A percentile compares a stretch with the other conserved stretches of the same genome.
Evolutionary conservation across 331 rosid species (phyloP).

Genomic region (Quercus lobata): DNA sequence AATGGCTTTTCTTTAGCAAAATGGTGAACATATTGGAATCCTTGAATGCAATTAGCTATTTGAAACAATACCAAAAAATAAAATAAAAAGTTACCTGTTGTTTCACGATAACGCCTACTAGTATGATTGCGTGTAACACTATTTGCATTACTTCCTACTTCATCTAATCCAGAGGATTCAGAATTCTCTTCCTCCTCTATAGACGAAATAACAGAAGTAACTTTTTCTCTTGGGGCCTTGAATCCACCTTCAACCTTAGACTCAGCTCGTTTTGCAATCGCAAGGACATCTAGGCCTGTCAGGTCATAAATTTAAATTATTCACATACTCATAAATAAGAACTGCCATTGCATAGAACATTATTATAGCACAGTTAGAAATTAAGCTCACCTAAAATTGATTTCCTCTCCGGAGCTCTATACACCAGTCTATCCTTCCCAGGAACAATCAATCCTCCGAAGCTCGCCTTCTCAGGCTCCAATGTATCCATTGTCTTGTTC

Average conservation of each 20-base stretch:
- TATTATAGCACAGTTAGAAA: not conserved
- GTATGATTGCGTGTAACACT: slow-evolving; percentile 21
- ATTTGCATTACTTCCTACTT: slow-evolving; percentile 25
- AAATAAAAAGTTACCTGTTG: slow-evolving; percentile 34
- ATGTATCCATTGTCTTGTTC: slow-evolving; percentile 41
- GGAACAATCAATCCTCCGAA: slow-evolving; percentile 67
- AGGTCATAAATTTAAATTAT: slow-evolving; percentile 4
- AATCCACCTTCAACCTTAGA: slow-evolving; percentile 51
- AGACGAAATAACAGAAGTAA: slow-evolving; percentile 53
- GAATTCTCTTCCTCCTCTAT: slow-evolving; percentile 64
- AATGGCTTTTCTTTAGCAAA: not conserved
- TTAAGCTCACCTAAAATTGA: slow-evolving; percentile 57
- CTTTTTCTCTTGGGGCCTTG: slow-evolving; percentile 74
- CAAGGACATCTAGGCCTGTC: slow-evolving; percentile 86
- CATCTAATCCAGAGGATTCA: slow-evolving; percentile 41
- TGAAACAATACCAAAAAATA: not conserved
- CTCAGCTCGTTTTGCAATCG: slow-evolving; percentile 67
- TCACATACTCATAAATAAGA: not conserved
- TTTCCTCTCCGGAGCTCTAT: slow-evolving; percentile 60
- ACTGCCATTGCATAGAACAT: not conserved
- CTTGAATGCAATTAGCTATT: not conserved
- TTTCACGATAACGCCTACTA: slow-evolving; percentile 63
- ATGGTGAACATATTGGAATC: not conserved
- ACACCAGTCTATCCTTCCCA: slow-evolving; percentile 67
- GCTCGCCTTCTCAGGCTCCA: slow-evolving; percentile 60